Conservation (phyloP, 257 asterid species). For the Eustoma russellianum region DNA sequence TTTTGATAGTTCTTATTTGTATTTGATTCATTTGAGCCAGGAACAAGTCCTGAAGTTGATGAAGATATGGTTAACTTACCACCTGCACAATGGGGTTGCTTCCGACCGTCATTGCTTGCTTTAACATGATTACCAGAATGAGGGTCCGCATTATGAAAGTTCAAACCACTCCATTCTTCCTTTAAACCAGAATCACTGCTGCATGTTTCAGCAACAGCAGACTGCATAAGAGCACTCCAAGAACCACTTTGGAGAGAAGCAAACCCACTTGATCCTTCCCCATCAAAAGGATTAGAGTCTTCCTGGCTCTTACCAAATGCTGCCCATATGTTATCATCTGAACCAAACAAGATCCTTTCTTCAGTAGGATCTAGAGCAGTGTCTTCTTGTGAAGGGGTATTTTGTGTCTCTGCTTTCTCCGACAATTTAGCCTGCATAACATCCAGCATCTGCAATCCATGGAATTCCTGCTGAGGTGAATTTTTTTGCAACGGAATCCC, state of each 20-base stretch:
- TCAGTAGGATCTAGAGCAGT: conserved; percentile 79
- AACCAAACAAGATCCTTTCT: conserved; percentile 83
- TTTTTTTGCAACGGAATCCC: conserved; percentile 34
- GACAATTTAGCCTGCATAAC: conserved; percentile 28
- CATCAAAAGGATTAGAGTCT: conserved; percentile 39
- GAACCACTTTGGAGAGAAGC: conserved; percentile 73
- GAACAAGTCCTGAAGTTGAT: conserved; percentile 26
- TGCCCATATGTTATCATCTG: conserved; percentile 76
- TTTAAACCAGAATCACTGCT: conserved; percentile 43
- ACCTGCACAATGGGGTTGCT: conserved; percentile 20
- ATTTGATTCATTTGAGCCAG: conserved; percentile 16
- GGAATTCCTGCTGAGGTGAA: conserved; percentile 29
- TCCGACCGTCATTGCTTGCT: conserved; percentile 27
- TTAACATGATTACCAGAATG: conserved; percentile 29
- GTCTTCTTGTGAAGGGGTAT: conserved; percentile 35
- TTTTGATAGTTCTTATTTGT: conserved; percentile 25
- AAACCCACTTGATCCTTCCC: conserved; percentile 38
- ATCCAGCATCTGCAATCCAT: conserved; percentile 33
- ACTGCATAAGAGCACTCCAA: conserved; percentile 99
- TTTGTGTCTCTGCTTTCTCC: conserved; percentile 28
- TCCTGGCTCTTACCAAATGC: conserved; percentile 62
- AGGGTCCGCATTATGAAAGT: conserved; percentile 25
- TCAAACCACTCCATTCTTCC: conserved; percentile 67
- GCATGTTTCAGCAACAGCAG: conserved; percentile 92
- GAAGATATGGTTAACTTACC: conserved; percentile 21